phyloP scores from a whole-genome alignment of 192 early-diverging fungal genomes.

The Backusella sp. region DNA sequence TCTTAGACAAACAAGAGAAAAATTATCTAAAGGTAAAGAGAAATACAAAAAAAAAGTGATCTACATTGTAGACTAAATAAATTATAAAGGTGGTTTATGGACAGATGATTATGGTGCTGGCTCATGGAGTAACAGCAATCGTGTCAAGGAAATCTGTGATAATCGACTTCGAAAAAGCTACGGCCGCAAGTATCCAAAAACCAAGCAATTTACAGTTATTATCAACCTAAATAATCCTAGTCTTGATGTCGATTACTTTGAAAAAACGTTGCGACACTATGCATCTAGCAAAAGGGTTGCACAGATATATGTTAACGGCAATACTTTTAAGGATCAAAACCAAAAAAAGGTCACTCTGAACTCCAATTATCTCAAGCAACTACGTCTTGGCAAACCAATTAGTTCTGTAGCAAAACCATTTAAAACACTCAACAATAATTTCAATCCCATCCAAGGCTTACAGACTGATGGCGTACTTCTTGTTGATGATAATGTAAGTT shows the following conservation, averaged over 20 bases:
- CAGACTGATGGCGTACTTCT: conserved; percentile 22
- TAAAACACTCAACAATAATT: conserved; percentile 34
- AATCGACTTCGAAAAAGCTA: background rate
- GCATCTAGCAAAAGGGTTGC: background rate
- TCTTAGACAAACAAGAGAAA: conserved; percentile 1
- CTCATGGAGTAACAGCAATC: background rate
- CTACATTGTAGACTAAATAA: background rate
- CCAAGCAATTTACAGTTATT: background rate
- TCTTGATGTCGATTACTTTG: background rate
- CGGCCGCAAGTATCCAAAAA: background rate
- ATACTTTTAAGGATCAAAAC: background rate
- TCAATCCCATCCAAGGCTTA: conserved; percentile 25
- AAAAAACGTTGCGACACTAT: background rate
- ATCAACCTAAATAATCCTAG: background rate
- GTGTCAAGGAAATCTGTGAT: conserved; percentile 1
- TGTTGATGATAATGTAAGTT: conserved; percentile 30
- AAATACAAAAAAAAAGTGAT: background rate
- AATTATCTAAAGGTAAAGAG: background rate
- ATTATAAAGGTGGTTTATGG: background rate
- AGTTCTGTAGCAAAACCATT: background rate
- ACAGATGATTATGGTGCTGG: background rate
- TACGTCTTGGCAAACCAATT: background rate
- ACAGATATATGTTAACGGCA: background rate
- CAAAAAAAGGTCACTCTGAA: background rate
- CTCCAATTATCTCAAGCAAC: background rate